These are phyloP conservation scores for Allantophomopsis cytisporea DNA, from an alignment of 2,329 filamentous ascomycete genomes.

Conservation along the genomic window DNA sequence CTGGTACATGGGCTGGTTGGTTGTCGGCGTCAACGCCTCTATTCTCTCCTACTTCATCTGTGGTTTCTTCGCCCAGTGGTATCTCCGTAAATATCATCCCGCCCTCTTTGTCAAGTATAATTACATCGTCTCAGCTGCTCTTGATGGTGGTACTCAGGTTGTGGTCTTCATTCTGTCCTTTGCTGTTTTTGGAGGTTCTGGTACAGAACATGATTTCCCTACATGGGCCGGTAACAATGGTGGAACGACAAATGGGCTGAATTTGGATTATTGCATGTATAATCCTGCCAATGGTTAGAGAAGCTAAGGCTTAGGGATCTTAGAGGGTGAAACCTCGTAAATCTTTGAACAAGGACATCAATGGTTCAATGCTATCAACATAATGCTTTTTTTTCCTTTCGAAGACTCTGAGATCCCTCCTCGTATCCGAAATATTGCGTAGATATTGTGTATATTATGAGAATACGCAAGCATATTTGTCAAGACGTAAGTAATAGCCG, in stretches of 20 bases:
- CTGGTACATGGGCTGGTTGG: conserved; percentile 27
- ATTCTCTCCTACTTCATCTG: conserved; percentile 19
- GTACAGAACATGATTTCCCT: conserved; percentile 13
- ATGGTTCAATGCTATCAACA: too few relatives aligned
- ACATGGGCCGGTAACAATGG: conserved; percentile 9
- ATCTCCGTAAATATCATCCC: conserved; percentile 37
- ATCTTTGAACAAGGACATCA: too few relatives aligned
- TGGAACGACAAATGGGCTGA: conserved; percentile 2
- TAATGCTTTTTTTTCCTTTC: too few relatives aligned
- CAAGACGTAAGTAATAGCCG: too few relatives aligned
- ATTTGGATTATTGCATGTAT: conserved; percentile 9
- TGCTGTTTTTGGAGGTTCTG: conserved; percentile 23
- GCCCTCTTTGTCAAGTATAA: conserved; percentile 72
- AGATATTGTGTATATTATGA: too few relatives aligned
- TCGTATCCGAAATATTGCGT: too few relatives aligned
- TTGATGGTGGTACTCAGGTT: conserved; percentile 56
- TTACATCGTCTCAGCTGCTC: conserved; percentile 58
- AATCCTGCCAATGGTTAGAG: conserved; percentile 7
- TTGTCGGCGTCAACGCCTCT: conserved; percentile 26
- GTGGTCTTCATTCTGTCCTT: conserved; percentile 59
- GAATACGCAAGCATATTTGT: too few relatives aligned
- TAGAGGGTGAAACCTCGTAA: too few relatives aligned
- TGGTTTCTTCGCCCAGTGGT: conserved; percentile 22
- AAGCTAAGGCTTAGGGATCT: background rate
- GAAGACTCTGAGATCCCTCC: too few relatives aligned